Evolutionary conservation across 2,329 filamentous ascomycete species (phyloP), one percentile per base, ranked within the genome.

Genomic region (Verticillium albo-atrum): DNA sequence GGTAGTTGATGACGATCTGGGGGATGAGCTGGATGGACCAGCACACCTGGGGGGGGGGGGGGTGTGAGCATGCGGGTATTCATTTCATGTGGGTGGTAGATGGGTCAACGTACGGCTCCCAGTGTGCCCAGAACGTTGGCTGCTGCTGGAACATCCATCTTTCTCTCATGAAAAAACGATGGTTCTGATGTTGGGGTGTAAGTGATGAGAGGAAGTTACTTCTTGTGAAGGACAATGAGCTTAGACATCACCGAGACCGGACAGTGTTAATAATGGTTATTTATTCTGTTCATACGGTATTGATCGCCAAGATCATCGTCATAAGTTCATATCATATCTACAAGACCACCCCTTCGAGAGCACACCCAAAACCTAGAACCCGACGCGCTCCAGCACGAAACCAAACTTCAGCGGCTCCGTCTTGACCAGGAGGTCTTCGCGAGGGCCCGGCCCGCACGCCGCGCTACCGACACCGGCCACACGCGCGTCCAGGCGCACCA

Each of bases 11-110:
- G 34, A 87, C 70, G 55, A 90, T 89, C 68, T 91, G 88, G 0
- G 88, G 88, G 27, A 90, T 81, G 27, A 90, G 30, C 71, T 87
- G 84, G 30, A 89, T 74, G 20, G 85, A 89, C 87, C 87, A 89
- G 69, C 86, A 89, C 15, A 85, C 68, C 71, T 75, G 71, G 67
- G 70, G 57, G 42, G 23, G 42, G 30, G 30, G 71, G 67, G 70
- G 57, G 42, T 25, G 42, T 34, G 30, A 20, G 68, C 62, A 10
- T 50, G 9, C 20, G 10, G n/a, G n/a, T 20, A 3, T 23, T 50
- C 9, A 23, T 23, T 20, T 20, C 14, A 7, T 1, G 5, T 50
- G n/a, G 4, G 12, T 23, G 20, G 17, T 12, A 6, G 42, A 32
- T 32, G 30, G 12, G 26, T 17, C 6, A 7, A 63, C 77, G 59